Base-by-base conservation (phyloP, 129 eudicot genomes). In the Cynara cardunculus region DNA sequence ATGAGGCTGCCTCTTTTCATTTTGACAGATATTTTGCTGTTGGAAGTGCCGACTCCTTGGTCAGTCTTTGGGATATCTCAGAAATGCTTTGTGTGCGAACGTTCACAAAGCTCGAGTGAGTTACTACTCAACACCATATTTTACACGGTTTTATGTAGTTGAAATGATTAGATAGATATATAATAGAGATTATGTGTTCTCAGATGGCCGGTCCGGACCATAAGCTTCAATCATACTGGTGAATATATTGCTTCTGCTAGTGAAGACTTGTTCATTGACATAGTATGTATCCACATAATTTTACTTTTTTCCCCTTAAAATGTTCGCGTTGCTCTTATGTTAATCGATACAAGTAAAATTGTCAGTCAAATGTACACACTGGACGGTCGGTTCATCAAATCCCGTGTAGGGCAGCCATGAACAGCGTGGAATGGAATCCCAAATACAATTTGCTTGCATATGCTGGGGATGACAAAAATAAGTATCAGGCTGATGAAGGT, bases 181-280 rank as follows among this genome's bases (percentile, higher is more conserved):
- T 11, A 73, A 64, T 53, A 1, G 61, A 19, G 11, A 44, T 80
- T 62, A 22, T 68, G 34, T 65, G 31, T 41, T 88, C 53, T 74
- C 88, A 95, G 99, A 86, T 95, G 99, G 99, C 99, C 99, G n/a
- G 99, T 95, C 10, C 85, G 97, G 89, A 95, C 97, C 72, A 90
- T 95, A 82, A 95, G 99, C 87, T 95, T 95, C 85, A 95, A 90
- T 85, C 94, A 90, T 87, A 95, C 97, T 3, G 99, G 99, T 79
- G 97, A 92, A 80, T 95, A 83, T 81, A 90, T 95, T 71, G 99
- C 99, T 83, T 90, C 97, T 62, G 97, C 99, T 34, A 95, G 99
- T 78, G 99, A 95, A 87, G 99, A 95, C 84, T 84, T 95, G 87
- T 95, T 95, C 85, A 89, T 95, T 72, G 99, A 95, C 85, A 92